Evolutionary conservation across 108 stramenopile genomes (phyloP).

Genomic region (Nitzschia sp.): DNA sequence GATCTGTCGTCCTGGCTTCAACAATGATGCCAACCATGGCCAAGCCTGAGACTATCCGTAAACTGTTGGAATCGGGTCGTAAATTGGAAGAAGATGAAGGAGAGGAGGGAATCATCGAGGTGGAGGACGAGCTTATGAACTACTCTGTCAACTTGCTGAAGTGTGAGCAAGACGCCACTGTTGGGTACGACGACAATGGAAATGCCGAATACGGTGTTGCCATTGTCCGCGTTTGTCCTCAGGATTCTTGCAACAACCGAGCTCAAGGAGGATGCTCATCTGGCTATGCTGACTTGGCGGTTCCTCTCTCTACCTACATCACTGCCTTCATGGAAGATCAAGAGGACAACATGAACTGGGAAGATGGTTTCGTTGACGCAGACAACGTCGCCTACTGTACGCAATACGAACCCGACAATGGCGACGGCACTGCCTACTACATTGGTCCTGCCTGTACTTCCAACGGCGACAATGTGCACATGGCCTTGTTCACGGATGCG

Average conservation of each 20-base stretch:
- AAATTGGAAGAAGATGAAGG: slow-evolving; percentile 1
- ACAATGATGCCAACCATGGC: slow-evolving; percentile 1
- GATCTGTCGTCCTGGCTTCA: background rate
- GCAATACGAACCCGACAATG: slow-evolving; percentile 28
- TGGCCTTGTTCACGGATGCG: slow-evolving; percentile 36
- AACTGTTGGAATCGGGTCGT: background rate
- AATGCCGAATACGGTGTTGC: slow-evolving; percentile 30
- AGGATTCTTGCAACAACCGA: slow-evolving; percentile 13
- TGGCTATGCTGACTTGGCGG: slow-evolving; percentile 41
- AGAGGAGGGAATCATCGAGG: slow-evolving; percentile 3
- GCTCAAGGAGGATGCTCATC: slow-evolving; percentile 16
- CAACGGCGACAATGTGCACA: slow-evolving; percentile 23
- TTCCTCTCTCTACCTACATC: slow-evolving; percentile 33
- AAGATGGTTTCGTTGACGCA: slow-evolving; percentile 33
- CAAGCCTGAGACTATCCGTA: slow-evolving; percentile 1
- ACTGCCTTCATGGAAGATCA: slow-evolving; percentile 36
- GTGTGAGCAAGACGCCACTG: slow-evolving; percentile 21
- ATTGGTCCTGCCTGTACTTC: slow-evolving; percentile 44
- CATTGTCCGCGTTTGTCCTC: slow-evolving; percentile 40
- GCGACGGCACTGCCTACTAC: slow-evolving; percentile 29
- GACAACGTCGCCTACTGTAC: slow-evolving; percentile 35
- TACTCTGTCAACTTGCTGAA: slow-evolving; percentile 6
- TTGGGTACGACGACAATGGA: slow-evolving; percentile 17
- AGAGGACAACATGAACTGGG: slow-evolving; percentile 41
- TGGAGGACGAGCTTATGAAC: slow-evolving; percentile 6